phyloP scores from a whole-genome alignment of 2,329 filamentous ascomycete genomes.

The Beauveria bassiana region DNA sequence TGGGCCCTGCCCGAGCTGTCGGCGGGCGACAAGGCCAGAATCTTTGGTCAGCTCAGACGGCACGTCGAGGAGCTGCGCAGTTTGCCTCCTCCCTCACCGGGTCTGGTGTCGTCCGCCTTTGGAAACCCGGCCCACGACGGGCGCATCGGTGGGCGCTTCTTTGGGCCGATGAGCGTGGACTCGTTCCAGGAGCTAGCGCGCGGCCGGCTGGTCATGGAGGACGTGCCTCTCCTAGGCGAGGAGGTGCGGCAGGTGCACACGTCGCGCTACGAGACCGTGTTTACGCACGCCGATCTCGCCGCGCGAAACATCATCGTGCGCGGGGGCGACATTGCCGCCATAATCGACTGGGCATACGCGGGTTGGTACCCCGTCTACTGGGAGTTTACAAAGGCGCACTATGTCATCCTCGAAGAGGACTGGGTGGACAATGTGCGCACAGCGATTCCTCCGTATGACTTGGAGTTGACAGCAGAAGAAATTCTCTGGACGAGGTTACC shows the following conservation, averaged over 20 bases:
- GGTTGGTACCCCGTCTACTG: constrained; percentile 29
- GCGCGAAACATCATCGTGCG: constrained; percentile 23
- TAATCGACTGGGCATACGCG: constrained; percentile 26
- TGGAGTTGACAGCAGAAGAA: neutral
- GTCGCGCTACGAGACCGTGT: constrained; percentile 16
- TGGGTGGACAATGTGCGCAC: constrained; percentile 15
- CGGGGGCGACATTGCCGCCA: constrained; percentile 18
- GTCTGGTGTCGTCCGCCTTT: constrained; percentile 20
- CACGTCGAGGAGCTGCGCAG: constrained; percentile 18
- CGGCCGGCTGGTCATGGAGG: constrained; percentile 17
- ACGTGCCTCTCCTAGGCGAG: constrained; percentile 18
- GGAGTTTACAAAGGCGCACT: constrained; percentile 24
- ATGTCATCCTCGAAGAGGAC: constrained; percentile 13
- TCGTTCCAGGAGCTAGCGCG: constrained; percentile 21
- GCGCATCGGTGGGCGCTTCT: constrained; percentile 20
- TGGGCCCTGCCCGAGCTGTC: constrained; percentile 19
- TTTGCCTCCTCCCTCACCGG: constrained; percentile 18
- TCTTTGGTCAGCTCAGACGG: constrained; percentile 19
- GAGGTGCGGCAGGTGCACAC: constrained; percentile 19
- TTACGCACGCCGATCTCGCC: constrained; percentile 21
- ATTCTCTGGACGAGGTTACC: neutral
- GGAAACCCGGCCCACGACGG: constrained; percentile 19
- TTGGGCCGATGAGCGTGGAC: constrained; percentile 18
- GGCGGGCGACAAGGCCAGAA: constrained; percentile 14
- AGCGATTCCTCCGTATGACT: neutral